Evolutionary conservation across 2,329 filamentous ascomycete genomes (phyloP).

Genomic region (Conoideocrella luteorostrata): DNA sequence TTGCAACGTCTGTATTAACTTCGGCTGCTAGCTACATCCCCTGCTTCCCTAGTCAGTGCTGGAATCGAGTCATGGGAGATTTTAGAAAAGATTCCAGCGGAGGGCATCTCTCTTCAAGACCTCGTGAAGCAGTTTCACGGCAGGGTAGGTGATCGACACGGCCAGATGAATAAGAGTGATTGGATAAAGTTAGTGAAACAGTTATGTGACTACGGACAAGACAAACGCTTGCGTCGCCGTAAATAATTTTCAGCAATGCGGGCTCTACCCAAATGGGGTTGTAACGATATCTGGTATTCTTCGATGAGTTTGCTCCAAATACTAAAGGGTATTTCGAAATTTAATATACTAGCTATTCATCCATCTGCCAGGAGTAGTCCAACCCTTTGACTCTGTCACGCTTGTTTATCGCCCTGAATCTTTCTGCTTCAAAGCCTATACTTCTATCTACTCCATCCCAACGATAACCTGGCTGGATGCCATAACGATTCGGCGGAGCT

Average conservation of each 20-base stretch:
- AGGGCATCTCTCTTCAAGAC: constrained; percentile 48
- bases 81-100: constrained; percentile 44
- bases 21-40: constrained; percentile 20
- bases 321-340: background rate
- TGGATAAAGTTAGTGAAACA: constrained; percentile 56
- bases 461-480: constrained; percentile 82
- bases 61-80: constrained; percentile 47
- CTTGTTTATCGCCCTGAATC: constrained; percentile 82
- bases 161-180: constrained; percentile 45
- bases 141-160: constrained; percentile 45
- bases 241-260: constrained; percentile 16
- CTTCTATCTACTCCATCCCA: constrained; percentile 97
- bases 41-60: constrained; percentile 26
- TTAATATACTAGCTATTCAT: constrained; percentile 53
- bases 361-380: constrained; percentile 95
- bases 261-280: background rate
- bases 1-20: background rate
- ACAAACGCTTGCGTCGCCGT: constrained; percentile 45
- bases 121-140: constrained; percentile 49
- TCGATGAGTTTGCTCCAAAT: no score
- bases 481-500: constrained; percentile 85
- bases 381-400: constrained; percentile 70
- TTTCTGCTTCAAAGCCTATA: constrained; percentile 89
- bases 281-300: no score
- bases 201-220: constrained; percentile 44